phyloP scores from a whole-genome alignment of 257 asterid genomes.

The Capsicum chinense region DNA sequence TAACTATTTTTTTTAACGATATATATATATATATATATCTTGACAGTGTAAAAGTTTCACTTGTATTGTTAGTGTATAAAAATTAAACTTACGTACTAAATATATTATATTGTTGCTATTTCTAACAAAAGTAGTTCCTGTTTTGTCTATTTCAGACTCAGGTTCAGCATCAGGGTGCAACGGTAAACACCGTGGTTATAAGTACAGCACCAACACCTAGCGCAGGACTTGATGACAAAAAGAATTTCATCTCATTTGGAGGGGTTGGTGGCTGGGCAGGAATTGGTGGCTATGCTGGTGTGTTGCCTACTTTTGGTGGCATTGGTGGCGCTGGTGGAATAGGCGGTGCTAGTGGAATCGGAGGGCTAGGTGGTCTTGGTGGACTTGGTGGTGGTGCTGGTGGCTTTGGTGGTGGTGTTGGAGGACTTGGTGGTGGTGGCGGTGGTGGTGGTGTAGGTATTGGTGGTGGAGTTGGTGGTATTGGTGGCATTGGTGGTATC shows the following conservation, averaged over 20 bases:
- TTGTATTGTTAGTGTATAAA: not conserved
- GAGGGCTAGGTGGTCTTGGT: conserved; percentile 46
- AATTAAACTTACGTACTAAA: not conserved
- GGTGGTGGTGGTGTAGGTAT: conserved; percentile 46
- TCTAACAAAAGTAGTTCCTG: not conserved
- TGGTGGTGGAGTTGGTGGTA: conserved; percentile 44
- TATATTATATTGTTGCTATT: not conserved
- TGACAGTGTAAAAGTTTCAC: not conserved
- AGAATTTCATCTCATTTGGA: conserved; percentile 62
- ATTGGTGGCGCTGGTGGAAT: conserved; percentile 44
- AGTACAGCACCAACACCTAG: conserved; percentile 41
- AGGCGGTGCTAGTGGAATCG: conserved; percentile 51
- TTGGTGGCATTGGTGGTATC: conserved; percentile 35
- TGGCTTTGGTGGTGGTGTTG: conserved; percentile 37
- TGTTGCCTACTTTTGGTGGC: conserved; percentile 43
- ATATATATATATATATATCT: too few relatives aligned
- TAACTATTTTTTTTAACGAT: too few relatives aligned
- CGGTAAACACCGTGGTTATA: conserved; percentile 30
- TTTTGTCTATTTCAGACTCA: not conserved
- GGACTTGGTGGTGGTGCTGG: conserved; percentile 48
- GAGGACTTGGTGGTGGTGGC: conserved; percentile 40
- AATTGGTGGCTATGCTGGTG: conserved; percentile 39
- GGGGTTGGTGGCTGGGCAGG: conserved; percentile 69
- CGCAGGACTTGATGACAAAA: conserved; percentile 51
- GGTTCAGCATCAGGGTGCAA: conserved; percentile 32